Conservation (phyloP, 1,284 basidiomycete genomes). For the Sanghuangporus baumii region DNA sequence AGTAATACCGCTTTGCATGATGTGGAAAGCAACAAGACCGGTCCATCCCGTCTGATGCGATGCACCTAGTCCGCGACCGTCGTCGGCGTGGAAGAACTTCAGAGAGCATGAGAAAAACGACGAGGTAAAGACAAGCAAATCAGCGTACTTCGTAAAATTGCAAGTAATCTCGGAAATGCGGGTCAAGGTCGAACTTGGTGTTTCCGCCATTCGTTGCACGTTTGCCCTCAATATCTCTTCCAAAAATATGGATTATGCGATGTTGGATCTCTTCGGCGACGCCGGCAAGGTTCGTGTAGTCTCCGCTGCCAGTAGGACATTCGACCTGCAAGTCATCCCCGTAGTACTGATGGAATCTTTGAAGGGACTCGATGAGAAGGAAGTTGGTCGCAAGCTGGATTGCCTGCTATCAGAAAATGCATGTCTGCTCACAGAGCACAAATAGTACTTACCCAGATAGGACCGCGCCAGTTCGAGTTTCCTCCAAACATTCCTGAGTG, state of each 20-base stretch:
- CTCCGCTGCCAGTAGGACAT: constrained; percentile 92
- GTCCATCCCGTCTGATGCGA: constrained; percentile 99
- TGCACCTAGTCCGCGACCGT: constrained; percentile 87
- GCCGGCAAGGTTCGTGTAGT: constrained; percentile 90
- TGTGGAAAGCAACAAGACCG: constrained; percentile 88
- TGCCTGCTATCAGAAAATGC: not conserved
- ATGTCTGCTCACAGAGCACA: not conserved
- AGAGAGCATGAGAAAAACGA: constrained; percentile 3
- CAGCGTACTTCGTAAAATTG: constrained; percentile 84
- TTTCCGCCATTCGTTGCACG: constrained; percentile 91
- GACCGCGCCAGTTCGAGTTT: constrained; percentile 94
- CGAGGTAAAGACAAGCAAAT: constrained; percentile 1
- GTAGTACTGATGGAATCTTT: constrained; percentile 97
- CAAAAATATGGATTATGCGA: constrained; percentile 95
- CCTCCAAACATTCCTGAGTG: constrained; percentile 98
- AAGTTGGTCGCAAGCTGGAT: constrained; percentile 93
- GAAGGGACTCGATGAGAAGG: constrained; percentile 87
- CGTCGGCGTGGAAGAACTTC: constrained; percentile 94
- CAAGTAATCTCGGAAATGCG: constrained; percentile 95
- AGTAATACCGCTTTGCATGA: constrained; percentile 79
- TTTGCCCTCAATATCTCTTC: constrained; percentile 79
- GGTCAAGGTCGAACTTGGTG: constrained; percentile 83
- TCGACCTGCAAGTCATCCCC: constrained; percentile 83
- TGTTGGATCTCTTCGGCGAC: constrained; percentile 98
- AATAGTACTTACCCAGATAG: constrained; percentile 53